Conservation (phyloP, 805 yeast species). For the Saturnispora dispora region DNA sequence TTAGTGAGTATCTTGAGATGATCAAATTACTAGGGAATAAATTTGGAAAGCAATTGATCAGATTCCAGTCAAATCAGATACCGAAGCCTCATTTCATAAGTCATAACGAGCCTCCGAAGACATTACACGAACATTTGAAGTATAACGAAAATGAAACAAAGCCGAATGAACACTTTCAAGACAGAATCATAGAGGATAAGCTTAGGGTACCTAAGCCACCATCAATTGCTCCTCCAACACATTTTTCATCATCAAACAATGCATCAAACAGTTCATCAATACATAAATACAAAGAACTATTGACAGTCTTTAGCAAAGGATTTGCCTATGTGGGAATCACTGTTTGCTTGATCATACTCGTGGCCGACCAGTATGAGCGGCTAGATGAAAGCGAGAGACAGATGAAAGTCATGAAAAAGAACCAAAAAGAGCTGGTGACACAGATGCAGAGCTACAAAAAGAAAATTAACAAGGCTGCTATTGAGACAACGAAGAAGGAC, state of each 20-base stretch:
- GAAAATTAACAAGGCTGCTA: slow-evolving; percentile 42
- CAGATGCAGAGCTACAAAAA: slow-evolving; percentile 42
- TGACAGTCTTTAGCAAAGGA: slow-evolving; percentile 4
- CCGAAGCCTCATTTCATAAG: slow-evolving; percentile 21
- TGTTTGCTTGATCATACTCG: slow-evolving; percentile 4
- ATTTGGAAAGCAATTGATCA: no score
- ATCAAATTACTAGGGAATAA: not conserved
- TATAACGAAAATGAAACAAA: not conserved
- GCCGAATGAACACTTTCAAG: not conserved
- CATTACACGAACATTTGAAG: slow-evolving; percentile 13
- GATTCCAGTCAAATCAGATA: not conserved
- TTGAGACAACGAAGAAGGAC: slow-evolving; percentile 42
- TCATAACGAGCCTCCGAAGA: slow-evolving; percentile 24
- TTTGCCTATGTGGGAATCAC: slow-evolving; percentile 12
- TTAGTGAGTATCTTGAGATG: not conserved
- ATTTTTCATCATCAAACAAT: slow-evolving; percentile 4
- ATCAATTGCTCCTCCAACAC: not conserved
- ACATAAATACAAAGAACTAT: not conserved
- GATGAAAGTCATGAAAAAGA: slow-evolving; percentile 17
- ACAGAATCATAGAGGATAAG: not conserved
- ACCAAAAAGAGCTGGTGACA: slow-evolving; percentile 33
- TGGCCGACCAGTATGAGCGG: slow-evolving; percentile 17
- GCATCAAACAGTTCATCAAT: not conserved
- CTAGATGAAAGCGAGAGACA: slow-evolving; percentile 21
- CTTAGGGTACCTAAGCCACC: not conserved